Base-by-base conservation (phyloP, 345 rosid species). In the Boechera retrofracta region DNA sequence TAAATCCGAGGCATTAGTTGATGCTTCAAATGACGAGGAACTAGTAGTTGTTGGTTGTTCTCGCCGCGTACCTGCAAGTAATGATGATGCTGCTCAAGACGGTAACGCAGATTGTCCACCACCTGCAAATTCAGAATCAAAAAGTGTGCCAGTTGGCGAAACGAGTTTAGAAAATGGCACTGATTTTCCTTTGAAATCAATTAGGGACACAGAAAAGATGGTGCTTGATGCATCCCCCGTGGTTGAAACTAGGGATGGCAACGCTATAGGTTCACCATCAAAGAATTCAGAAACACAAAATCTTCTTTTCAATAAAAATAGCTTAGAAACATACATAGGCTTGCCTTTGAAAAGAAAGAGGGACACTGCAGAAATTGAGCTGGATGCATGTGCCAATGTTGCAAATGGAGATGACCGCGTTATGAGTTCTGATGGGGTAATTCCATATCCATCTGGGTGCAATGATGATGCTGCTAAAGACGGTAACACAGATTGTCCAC, bases 261-360 rank as follows among this genome's bases (percentile, higher is more conserved):
- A n/a, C 13, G 67, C 47, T 64, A 36, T 16, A 55, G 71, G 32
- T 58, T 62, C 71, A 59, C 57, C 69, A 4, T 39, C 58, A 26
- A 77, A 80, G 64, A 67, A 80, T 53, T 16, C 74, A 67, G 80
- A 58, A 33, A 61, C 58, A 21, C 51, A 80, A 24, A 77, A 72
- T 72, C 67, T 75, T 47, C 31, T 60, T 33, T 72, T 71, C 66
- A 77, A 74, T 69, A 79, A 64, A 71, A 68, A 12, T 72, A 54
- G 82, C 62, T 41, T 52, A 70, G 86, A 84, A 75, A 75, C 69
- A 65, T 75, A 42, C 73, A n/a, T 39, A 61, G 72, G 28, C 53
- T 54, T 60, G 28, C 55, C 49, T 51, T 80, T 74, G 53, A 83
- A 88, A 83, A 78, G 86, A 41, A 85, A 83, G 85, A 80, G 86